These are phyloP conservation scores for Arabidopsis lyrata DNA, from an alignment of 441 rosid genomes.

Conservation along the genomic window DNA sequence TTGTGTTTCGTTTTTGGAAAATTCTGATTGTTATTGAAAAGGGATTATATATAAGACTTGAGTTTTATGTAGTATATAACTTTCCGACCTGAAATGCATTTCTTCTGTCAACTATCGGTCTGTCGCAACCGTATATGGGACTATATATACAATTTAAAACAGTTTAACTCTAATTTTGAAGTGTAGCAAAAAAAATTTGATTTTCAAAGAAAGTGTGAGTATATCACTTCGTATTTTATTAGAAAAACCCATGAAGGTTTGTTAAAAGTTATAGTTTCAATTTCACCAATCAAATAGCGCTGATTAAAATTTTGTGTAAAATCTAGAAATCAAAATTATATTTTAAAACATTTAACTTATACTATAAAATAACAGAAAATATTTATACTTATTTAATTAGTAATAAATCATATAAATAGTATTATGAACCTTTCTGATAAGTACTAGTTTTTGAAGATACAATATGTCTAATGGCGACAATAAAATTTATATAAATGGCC, in stretches of 20 bases:
- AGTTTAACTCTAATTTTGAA: not conserved
- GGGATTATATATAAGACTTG: not conserved
- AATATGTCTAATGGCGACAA: slow-evolving; percentile 9
- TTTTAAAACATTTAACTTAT: too few species aligned
- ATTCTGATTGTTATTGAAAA: slow-evolving; percentile 24
- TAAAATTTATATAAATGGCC: not conserved
- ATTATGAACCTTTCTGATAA: not conserved
- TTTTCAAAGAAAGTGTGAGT: too few species aligned
- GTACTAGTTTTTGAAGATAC: slow-evolving; percentile 1
- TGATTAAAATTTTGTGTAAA: not conserved
- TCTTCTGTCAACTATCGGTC: not conserved
- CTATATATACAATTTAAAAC: not conserved
- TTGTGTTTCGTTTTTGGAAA: slow-evolving; percentile 21
- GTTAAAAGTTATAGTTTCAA: not conserved
- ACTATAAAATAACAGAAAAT: too few species aligned
- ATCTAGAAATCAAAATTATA: too few species aligned
- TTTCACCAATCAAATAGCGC: not conserved
- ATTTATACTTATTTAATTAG: too few species aligned
- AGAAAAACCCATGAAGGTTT: not conserved
- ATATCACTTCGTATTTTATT: not conserved
- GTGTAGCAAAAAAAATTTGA: too few species aligned
- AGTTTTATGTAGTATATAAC: not conserved
- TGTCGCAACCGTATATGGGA: not conserved
- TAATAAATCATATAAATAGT: too few species aligned
- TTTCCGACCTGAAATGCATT: slow-evolving; percentile 15